These are phyloP conservation scores for Osmanthus fragrans DNA, from an alignment of 257 asterid species.

Conservation along the genomic window DNA sequence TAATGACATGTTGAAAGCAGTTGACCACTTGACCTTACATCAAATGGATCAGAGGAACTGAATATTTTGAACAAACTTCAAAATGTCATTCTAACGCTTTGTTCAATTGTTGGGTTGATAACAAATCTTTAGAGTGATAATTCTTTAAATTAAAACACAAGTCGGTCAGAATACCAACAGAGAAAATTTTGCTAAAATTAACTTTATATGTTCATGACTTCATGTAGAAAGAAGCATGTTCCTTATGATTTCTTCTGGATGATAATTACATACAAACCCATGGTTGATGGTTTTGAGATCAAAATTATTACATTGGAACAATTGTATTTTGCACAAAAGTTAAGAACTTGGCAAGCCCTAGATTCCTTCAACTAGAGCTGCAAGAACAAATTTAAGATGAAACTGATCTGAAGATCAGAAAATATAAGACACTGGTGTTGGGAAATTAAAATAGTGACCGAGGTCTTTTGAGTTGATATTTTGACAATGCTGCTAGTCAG, in stretches of 20 bases:
- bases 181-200: neutral
- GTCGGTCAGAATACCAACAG: neutral
- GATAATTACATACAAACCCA: neutral
- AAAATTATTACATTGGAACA: neutral
- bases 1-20: neutral
- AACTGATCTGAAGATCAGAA: neutral
- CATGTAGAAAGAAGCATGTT: neutral
- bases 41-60: neutral
- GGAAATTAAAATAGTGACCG: neutral
- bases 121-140: neutral
- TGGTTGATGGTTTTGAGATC: neutral
- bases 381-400: neutral
- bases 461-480: neutral
- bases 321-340: neutral
- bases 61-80: neutral
- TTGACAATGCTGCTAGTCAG: neutral
- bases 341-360: neutral
- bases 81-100: neutral
- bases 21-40: neutral
- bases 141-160: neutral
- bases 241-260: neutral
- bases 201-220: neutral
- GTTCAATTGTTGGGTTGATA: neutral
- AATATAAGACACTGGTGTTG: neutral
- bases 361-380: neutral